These are phyloP conservation scores for Suhomyces kilbournensis DNA, from an alignment of 805 yeast species.

Conservation along the genomic window DNA sequence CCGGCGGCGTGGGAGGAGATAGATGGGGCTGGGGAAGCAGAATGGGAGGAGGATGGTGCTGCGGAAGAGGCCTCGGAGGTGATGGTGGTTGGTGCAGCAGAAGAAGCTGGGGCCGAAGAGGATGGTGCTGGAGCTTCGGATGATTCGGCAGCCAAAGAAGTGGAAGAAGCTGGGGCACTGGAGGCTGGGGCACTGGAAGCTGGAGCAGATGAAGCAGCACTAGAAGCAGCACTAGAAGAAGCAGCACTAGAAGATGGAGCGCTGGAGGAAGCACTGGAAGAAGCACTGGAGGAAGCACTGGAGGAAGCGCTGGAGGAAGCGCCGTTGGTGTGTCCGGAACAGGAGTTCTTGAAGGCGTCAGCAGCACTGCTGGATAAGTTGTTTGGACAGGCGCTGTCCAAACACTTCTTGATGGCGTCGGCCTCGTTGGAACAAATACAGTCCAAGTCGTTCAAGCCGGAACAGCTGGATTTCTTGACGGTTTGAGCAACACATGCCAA, in stretches of 20 bases:
- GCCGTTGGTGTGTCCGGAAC: slow-evolving; percentile 37
- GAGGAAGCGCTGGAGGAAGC: slow-evolving; percentile 14
- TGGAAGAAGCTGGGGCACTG: slow-evolving; percentile 4
- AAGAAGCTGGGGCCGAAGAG: slow-evolving; percentile 3
- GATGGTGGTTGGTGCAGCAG: slow-evolving; percentile 3
- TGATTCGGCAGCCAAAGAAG: slow-evolving; percentile 5
- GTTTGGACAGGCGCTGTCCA: slow-evolving; percentile 66
- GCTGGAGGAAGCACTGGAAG: slow-evolving; percentile 4
- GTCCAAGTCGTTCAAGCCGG: slow-evolving; percentile 56
- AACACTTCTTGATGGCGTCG: slow-evolving; percentile 55
- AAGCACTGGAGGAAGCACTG: slow-evolving; percentile 5
- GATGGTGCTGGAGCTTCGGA: slow-evolving; percentile 2
- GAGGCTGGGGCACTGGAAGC: slow-evolving; percentile 3
- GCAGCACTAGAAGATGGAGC: slow-evolving; percentile 1
- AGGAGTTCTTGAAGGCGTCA: slow-evolving; percentile 52
- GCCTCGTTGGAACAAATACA: slow-evolving; percentile 68
- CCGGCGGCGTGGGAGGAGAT: slow-evolving; percentile 14
- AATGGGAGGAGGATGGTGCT: slow-evolving; percentile 1
- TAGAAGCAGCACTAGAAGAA: background rate
- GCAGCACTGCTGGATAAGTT: slow-evolving; percentile 58
- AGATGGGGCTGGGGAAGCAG: slow-evolving; percentile 1
- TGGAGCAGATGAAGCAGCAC: slow-evolving; percentile 1
- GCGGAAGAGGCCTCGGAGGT: slow-evolving; percentile 4
- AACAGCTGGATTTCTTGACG: slow-evolving; percentile 53
- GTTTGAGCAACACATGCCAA: slow-evolving; percentile 84